Conservation (phyloP, 2,329 filamentous ascomycete species). For the Cladorrhinum sp. region DNA sequence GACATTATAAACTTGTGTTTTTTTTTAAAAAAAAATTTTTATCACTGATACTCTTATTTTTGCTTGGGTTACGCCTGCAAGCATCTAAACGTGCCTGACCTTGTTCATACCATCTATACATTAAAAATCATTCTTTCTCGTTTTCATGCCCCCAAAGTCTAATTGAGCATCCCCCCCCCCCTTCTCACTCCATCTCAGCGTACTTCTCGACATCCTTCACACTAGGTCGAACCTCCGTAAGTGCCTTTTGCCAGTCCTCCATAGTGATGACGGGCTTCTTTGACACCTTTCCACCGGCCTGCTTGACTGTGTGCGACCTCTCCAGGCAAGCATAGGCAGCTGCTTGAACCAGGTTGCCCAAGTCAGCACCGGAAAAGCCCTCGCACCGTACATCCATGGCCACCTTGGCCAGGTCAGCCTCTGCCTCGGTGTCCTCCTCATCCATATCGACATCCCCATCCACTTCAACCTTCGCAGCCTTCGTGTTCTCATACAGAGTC, state of each 20-base stretch:
- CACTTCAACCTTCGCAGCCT: background rate
- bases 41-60: no score
- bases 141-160: background rate
- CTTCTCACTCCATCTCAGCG: slow-evolving; percentile 27
- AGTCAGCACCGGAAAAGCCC: slow-evolving; percentile 71
- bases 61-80: no score
- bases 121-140: no score
- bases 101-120: background rate
- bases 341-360: slow-evolving; percentile 50
- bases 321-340: slow-evolving; percentile 39
- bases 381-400: slow-evolving; percentile 66
- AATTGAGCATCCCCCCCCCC: background rate
- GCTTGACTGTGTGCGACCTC: slow-evolving; percentile 26
- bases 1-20: no score
- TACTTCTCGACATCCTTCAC: slow-evolving; percentile 46
- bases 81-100: no score
- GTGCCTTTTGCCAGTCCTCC: slow-evolving; percentile 53
- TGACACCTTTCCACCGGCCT: slow-evolving; percentile 20
- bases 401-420: slow-evolving; percentile 57
- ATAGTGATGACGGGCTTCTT: slow-evolving; percentile 35
- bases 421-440: slow-evolving; percentile 23
- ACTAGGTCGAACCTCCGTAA: slow-evolving; percentile 48
- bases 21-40: no score
- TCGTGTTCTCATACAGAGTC: slow-evolving; percentile 56
- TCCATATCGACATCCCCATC: slow-evolving; percentile 11